A percentile compares a stretch with the other conserved stretches of the same genome.
Conservation (phyloP, 257 asterid genomes). For the Haberlea rhodopensis region DNA sequence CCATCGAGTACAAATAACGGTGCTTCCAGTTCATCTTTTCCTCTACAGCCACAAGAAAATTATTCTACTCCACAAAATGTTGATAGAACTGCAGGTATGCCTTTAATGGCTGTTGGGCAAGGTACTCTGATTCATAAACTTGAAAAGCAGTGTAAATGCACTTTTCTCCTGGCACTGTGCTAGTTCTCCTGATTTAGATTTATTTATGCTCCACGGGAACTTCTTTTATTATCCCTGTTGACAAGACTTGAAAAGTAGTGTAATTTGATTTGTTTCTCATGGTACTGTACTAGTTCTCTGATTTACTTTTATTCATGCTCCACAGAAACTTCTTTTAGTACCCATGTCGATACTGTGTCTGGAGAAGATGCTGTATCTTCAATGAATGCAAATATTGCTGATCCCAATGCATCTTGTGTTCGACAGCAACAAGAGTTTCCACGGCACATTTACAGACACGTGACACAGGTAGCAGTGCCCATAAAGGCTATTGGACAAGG, state of each 20-base stretch:
- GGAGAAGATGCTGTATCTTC: slow-evolving; percentile 35
- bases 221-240: slow-evolving; percentile 22
- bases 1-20: background rate
- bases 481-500: slow-evolving; percentile 30
- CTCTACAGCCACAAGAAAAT: slow-evolving; percentile 18
- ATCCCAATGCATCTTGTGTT: slow-evolving; percentile 27
- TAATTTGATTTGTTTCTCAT: background rate
- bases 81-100: slow-evolving; percentile 28
- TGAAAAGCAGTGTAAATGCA: background rate
- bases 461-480: slow-evolving; percentile 20
- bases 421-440: slow-evolving; percentile 26
- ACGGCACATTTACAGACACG: slow-evolving; percentile 26
- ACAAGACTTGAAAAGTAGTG: slow-evolving; percentile 2
- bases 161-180: slow-evolving; percentile 7
- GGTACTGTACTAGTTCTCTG: slow-evolving; percentile 14
- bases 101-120: slow-evolving; percentile 27
- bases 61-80: slow-evolving; percentile 26
- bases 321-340: slow-evolving; percentile 33
- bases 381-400: slow-evolving; percentile 30
- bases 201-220: slow-evolving; percentile 31
- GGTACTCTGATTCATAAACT: slow-evolving; percentile 25
- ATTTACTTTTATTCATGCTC: slow-evolving; percentile 18
- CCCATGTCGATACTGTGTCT: slow-evolving; percentile 25
- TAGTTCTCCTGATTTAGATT: slow-evolving; percentile 17
- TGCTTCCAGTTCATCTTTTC: background rate